Evolutionary conservation across 2,329 filamentous ascomycete species (phyloP).

Genomic region (Leptographium galeiforme): DNA sequence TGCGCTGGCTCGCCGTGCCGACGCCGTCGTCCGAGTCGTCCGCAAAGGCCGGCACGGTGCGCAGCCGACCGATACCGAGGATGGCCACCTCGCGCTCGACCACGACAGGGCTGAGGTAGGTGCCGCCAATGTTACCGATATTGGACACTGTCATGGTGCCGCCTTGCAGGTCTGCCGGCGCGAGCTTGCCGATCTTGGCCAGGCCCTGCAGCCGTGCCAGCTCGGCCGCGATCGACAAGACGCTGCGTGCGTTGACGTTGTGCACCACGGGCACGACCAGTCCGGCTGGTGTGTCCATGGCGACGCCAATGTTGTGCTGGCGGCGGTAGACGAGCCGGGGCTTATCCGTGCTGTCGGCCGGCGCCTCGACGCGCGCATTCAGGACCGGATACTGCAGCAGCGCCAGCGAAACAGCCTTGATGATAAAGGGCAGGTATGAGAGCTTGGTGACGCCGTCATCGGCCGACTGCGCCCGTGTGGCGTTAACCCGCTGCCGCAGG

Average conservation of each 20-base stretch:
- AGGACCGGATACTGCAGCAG: constrained; percentile 72
- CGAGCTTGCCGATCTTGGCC: constrained; percentile 62
- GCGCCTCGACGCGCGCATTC: constrained; percentile 66
- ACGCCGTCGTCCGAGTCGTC: constrained; percentile 36
- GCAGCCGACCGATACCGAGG: constrained; percentile 72
- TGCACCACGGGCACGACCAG: constrained; percentile 86
- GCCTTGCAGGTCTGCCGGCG: constrained; percentile 61
- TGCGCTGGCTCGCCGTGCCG: constrained; percentile 45
- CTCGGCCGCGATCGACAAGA: constrained; percentile 66
- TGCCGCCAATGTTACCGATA: constrained; percentile 88
- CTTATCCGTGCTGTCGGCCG: constrained; percentile 32
- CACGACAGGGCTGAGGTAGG: constrained; percentile 81
- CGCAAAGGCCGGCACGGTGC: constrained; percentile 67
- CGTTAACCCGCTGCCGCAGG: constrained; percentile 64
- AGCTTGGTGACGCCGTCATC: constrained; percentile 36
- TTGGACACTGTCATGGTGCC: constrained; percentile 95
- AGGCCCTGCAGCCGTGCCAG: constrained; percentile 59
- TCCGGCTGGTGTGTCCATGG: constrained; percentile 83
- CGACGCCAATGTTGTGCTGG: constrained; percentile 88
- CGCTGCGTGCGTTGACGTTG: constrained; percentile 63
- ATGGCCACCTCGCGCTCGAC: constrained; percentile 87
- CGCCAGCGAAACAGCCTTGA: constrained; percentile 86
- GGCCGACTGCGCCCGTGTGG: constrained; percentile 26
- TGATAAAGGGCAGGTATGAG: constrained; percentile 84
- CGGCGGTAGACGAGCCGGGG: constrained; percentile 66